A percentile compares a stretch with the other conserved stretches of the same genome.
phyloP scores from a whole-genome alignment of 2,329 filamentous ascomycete species.

The Pseudocercospora vitis region DNA sequence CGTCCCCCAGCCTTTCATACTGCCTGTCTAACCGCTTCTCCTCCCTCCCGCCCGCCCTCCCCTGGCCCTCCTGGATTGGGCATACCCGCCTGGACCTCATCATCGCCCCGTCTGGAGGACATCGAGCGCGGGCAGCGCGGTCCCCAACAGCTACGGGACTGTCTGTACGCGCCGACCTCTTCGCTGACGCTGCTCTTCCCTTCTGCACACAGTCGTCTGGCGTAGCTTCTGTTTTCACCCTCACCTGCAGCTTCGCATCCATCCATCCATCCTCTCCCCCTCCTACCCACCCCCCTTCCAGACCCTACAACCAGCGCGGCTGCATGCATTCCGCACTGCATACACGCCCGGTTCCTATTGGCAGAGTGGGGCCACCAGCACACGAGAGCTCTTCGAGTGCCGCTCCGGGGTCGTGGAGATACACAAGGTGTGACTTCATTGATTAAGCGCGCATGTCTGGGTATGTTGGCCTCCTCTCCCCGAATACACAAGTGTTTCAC shows the following conservation, averaged over 20 bases:
- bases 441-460: constrained; percentile 37
- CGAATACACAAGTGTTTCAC: constrained; percentile 29
- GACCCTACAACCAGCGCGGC: constrained; percentile 36
- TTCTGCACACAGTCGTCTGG: constrained; percentile 5
- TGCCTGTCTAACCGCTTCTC: constrained; percentile 32
- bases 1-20: constrained; percentile 33
- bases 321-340: constrained; percentile 43
- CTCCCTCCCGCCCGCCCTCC: constrained; percentile 10
- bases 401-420: constrained; percentile 19
- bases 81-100: constrained; percentile 19
- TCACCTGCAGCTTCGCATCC: constrained; percentile 27
- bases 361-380: constrained; percentile 29
- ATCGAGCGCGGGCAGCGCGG: constrained; percentile 8
- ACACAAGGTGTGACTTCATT: constrained; percentile 31
- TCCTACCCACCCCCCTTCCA: constrained; percentile 17
- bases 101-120: constrained; percentile 9
- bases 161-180: constrained; percentile 34
- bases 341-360: constrained; percentile 25
- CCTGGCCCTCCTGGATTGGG: constrained; percentile 17
- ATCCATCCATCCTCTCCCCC: constrained; percentile 11
- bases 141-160: constrained; percentile 30
- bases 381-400: constrained; percentile 31
- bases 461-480: constrained; percentile 32
- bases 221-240: constrained; percentile 26
- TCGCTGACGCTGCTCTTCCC: not conserved